Conservation (phyloP, 306 rosid species). For the Datisca glomerata region DNA sequence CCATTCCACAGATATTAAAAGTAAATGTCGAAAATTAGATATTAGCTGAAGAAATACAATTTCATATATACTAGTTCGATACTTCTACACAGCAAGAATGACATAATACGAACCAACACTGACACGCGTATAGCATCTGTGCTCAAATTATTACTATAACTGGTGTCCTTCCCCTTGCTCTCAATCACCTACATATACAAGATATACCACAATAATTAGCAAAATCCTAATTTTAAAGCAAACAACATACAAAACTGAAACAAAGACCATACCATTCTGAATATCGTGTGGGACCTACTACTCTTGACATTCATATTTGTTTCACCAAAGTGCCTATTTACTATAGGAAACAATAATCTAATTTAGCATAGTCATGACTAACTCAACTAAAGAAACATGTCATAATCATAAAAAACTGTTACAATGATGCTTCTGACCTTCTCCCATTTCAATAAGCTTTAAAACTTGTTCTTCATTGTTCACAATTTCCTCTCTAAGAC, state of each 20-base stretch:
- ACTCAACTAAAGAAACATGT: slow-evolving; percentile 2
- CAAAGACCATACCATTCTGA: slow-evolving; percentile 68
- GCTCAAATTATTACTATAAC: slow-evolving; percentile 27
- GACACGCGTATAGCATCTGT: slow-evolving; percentile 80
- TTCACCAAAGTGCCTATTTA: slow-evolving; percentile 91
- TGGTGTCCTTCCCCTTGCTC: slow-evolving; percentile 70
- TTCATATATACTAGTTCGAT: no score
- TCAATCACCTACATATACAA: slow-evolving; percentile 74
- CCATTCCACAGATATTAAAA: neutral
- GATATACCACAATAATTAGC: neutral
- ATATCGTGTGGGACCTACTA: slow-evolving; percentile 96
- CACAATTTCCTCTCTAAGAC: slow-evolving; percentile 81
- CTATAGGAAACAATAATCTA: slow-evolving; percentile 28
- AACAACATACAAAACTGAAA: slow-evolving; percentile 1
- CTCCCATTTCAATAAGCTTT: slow-evolving; percentile 67
- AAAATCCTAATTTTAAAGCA: no score
- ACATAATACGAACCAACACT: slow-evolving; percentile 61
- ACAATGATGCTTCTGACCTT: slow-evolving; percentile 43
- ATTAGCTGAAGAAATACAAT: no score
- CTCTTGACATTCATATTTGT: slow-evolving; percentile 91
- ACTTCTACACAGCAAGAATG: slow-evolving; percentile 6
- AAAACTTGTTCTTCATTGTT: slow-evolving; percentile 70
- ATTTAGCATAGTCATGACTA: slow-evolving; percentile 6
- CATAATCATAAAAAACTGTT: slow-evolving; percentile 7
- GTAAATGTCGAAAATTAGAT: no score